Conservation (phyloP, 2,329 filamentous ascomycete species). For the Pseudocercospora fijiensis region DNA sequence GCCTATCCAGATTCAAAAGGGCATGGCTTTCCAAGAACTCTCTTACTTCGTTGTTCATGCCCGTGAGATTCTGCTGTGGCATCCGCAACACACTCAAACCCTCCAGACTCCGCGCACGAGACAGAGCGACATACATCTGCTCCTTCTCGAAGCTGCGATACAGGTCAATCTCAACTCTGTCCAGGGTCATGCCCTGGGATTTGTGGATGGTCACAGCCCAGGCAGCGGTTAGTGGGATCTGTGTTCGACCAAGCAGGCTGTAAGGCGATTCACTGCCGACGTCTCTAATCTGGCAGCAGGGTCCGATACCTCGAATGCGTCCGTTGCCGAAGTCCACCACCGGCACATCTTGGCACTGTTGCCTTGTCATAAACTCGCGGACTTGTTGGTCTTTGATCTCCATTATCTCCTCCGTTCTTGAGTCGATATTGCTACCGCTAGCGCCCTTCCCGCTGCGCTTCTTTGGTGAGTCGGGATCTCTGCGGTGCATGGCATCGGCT, state of each 20-base stretch:
- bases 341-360: conserved; percentile 46
- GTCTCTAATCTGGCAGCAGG: conserved; percentile 52
- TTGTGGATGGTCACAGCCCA: conserved; percentile 67
- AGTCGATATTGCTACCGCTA: conserved; percentile 38
- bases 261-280: conserved; percentile 50
- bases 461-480: neutral
- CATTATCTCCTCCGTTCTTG: conserved; percentile 29
- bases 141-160: conserved; percentile 54
- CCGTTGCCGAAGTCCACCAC: conserved; percentile 56
- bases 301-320: conserved; percentile 48
- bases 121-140: conserved; percentile 63
- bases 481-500: conserved; percentile 9
- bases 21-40: neutral
- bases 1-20: neutral
- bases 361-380: conserved; percentile 39
- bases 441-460: neutral
- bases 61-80: neutral
- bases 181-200: conserved; percentile 61
- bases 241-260: conserved; percentile 55
- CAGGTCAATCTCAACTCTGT: conserved; percentile 58
- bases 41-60: conserved; percentile 1
- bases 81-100: conserved; percentile 41
- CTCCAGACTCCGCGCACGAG: conserved; percentile 51
- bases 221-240: conserved; percentile 59
- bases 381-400: conserved; percentile 41